These are phyloP conservation scores for Lentinus brumalis DNA, from an alignment of 768 basidiomycete genomes.

Conservation along the genomic window DNA sequence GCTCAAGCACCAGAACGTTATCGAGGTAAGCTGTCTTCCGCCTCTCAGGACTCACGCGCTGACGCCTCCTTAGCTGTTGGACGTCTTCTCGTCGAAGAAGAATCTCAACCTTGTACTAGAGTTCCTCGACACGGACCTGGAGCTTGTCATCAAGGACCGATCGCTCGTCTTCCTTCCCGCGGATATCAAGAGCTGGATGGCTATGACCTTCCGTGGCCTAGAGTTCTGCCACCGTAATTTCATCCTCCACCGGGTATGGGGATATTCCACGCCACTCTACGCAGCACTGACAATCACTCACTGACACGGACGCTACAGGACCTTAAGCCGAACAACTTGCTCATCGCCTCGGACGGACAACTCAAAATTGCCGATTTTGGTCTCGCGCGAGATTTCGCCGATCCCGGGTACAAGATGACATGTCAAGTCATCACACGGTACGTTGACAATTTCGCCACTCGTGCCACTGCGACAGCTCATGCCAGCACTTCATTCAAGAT, in stretches of 20 bases:
- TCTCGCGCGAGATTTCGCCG: constrained; percentile 93
- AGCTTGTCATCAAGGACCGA: constrained; percentile 95
- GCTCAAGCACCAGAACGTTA: constrained; percentile 91
- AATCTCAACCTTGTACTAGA: constrained; percentile 98
- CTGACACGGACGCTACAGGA: constrained; percentile 55
- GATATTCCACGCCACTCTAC: constrained; percentile 22
- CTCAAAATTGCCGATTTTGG: constrained; percentile 99
- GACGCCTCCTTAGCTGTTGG: constrained; percentile 67
- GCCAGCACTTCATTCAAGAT: constrained; percentile 49
- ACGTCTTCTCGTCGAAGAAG: constrained; percentile 95
- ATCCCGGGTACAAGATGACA: constrained; percentile 96
- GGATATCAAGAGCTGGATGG: constrained; percentile 99
- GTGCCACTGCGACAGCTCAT: constrained; percentile 3
- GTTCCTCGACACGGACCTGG: constrained; percentile 93
- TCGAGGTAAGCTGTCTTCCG: constrained; percentile 60
- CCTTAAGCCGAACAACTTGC: constrained; percentile 97
- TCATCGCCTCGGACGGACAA: constrained; percentile 86
- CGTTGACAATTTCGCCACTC: constrained; percentile 25
- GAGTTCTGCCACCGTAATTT: constrained; percentile 98
- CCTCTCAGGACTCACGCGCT: too few species aligned
- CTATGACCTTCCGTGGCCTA: constrained; percentile 96
- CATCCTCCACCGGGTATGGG: constrained; percentile 81
- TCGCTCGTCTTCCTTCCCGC: constrained; percentile 89
- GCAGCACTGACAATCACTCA: neutral
- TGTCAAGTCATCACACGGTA: constrained; percentile 97